Base-by-base conservation (phyloP, 345 rosid species). In the Odontarrhena argentea region DNA sequence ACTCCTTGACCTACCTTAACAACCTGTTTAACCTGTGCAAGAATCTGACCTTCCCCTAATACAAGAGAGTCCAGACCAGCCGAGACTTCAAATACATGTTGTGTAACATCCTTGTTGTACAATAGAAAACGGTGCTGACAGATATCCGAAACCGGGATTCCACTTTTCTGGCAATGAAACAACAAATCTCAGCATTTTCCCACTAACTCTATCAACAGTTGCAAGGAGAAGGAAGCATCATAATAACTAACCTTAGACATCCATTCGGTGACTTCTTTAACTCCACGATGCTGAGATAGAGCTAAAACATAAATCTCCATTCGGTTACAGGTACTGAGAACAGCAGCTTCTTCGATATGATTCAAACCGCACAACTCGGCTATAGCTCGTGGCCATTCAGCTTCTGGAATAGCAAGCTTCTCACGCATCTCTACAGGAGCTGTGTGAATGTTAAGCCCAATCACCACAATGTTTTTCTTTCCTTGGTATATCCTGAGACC, bases 11-110 rank as follows among this genome's bases (percentile, higher is more conserved):
- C 87, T 40, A 71, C 77, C 65, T 81, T 85, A 59, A 84, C 95
- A 12, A 84, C 91, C 63, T 87, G 91, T 78, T 81, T 87, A 58
- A 87, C 95, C 79, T 87, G 95, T 14, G 95, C 81, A 74, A 85
- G 87, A 50, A 87, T 87, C 76, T 87, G 95, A 55, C 91, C 85
- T 82, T 87, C 95, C 18, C 95, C 91, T 9, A 87, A 76, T 49
- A 87, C 88, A 67, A 87, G 95, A 4, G 91, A 87, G 79, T 85
- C 97, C 3, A 94, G 84, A 62, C 99, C 99, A 1, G 97, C 92
- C 43, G 99, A 91, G n/a, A 94, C 99, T 81, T 94, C 96, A 46
- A 94, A 94, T 18, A 94, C 28, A 77, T 91, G 99, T 54, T 76
- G 85, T 0, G 99, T 87, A 22, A 91, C 97, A 53, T 94, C 97